Evolutionary conservation across 208 protist genomes (phyloP), one percentile per base, ranked within the genome.

Genomic region (Herpetomonas tarakana): DNA sequence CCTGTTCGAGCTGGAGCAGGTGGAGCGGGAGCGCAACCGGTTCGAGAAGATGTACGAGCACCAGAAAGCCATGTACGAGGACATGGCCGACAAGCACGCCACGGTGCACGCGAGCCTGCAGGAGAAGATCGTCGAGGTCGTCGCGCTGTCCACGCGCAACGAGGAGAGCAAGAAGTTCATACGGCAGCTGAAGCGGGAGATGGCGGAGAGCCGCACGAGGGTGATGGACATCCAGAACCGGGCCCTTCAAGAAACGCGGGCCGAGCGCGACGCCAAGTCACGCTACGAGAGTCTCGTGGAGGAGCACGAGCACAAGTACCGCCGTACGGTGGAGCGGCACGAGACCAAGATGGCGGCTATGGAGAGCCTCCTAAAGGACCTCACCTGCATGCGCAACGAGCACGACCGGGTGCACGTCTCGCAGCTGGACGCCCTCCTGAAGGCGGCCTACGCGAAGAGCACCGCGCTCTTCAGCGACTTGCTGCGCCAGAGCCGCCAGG

Each of bases 151-250:
- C 16, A 90, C 86, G 0, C 83, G 90, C 39, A 90, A 92, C 52
- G 86, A 96, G 68, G 83, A 93, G 62, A 91, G 83, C 70, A 96
- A 96, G 53, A 69, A 82, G 3, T 91, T 92, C 55, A 96, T 96
- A 62, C 86, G 90, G 18, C 90, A 96, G 71, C 69, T 93, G 21
- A 96, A 93, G 71, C 74, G 80, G 27, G 90, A 96, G 68, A 89
- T 88, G 76, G 71, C 78, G 16, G 86, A 93, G 52, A 92, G 78
- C 62, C 72, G 80, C 44, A 81, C 76, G 21, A 76, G 85, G 19
- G 82, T 91, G 31, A 86, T 96, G 76, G 71, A 86, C 53, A 83
- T 92, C 58, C 83, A 93, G 63, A 96, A 96, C 58, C 64, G 64
- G 24, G 78, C 68, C 1, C 54, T 93, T 1, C 79, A 89, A 57